Evolutionary conservation across 2,329 filamentous ascomycete species (phyloP).

Genomic region (Aspergillus quadricinctus): DNA sequence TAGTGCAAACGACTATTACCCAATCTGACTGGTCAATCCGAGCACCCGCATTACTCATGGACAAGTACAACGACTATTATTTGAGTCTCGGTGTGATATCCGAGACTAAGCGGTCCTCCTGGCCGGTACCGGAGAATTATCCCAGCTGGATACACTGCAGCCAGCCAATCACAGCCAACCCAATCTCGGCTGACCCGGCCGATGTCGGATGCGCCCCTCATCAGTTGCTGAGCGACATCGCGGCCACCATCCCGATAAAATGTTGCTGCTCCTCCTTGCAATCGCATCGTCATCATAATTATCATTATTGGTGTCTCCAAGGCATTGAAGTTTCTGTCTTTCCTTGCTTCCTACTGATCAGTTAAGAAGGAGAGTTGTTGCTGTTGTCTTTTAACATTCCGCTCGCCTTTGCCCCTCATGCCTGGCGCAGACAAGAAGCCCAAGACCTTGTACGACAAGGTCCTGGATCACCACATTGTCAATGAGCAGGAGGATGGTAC

Average conservation of each 20-base stretch:
- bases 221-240: constrained; percentile 31
- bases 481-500: constrained; percentile 94
- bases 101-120: background rate
- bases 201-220: constrained; percentile 35
- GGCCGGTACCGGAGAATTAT: background rate
- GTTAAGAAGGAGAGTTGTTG: background rate
- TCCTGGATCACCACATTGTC: constrained; percentile 89
- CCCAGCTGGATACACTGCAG: background rate
- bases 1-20: no score
- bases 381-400: background rate
- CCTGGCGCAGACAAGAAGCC: constrained; percentile 67
- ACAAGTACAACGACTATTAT: no score
- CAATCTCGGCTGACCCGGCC: constrained; percentile 33
- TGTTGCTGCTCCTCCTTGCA: constrained; percentile 12
- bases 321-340: constrained; percentile 2
- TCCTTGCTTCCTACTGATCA: constrained; percentile 2
- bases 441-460: constrained; percentile 95
- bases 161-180: constrained; percentile 7
- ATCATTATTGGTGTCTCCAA: background rate
- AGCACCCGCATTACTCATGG: background rate
- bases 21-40: no score
- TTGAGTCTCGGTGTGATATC: background rate
- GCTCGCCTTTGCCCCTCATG: constrained; percentile 53
- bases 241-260: constrained; percentile 21
- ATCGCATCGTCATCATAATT: constrained; percentile 8